Evolutionary conservation across 148 eudicot species (phyloP).

Genomic region (Fagopyrum homotropicum): DNA sequence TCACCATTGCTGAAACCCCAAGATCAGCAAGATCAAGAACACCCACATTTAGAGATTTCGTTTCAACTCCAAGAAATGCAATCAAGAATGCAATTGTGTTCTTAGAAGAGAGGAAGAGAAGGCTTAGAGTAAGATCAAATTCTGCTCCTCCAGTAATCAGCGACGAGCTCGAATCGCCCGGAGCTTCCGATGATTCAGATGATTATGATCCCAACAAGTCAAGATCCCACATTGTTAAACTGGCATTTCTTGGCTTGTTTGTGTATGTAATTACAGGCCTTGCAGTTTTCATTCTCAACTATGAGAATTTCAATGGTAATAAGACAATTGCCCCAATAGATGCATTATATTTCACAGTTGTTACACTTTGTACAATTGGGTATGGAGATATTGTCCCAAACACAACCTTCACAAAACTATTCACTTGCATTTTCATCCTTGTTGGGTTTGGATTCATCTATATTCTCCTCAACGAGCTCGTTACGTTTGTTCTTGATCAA

Average conservation of each 20-base stretch:
- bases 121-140: neutral
- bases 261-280: slow-evolving; percentile 26
- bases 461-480: slow-evolving; percentile 37
- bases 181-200: neutral
- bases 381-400: slow-evolving; percentile 55
- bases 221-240: slow-evolving; percentile 24
- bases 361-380: slow-evolving; percentile 51
- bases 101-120: slow-evolving; percentile 3
- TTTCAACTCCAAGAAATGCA: slow-evolving; percentile 7
- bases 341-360: slow-evolving; percentile 51
- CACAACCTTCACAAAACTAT: slow-evolving; percentile 40
- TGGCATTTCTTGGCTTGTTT: slow-evolving; percentile 33
- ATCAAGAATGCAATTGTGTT: neutral
- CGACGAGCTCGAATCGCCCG: neutral
- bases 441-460: slow-evolving; percentile 55
- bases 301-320: slow-evolving; percentile 22
- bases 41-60: slow-evolving; percentile 3
- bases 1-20: slow-evolving; percentile 9
- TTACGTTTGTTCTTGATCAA: slow-evolving; percentile 35
- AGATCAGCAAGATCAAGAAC: slow-evolving; percentile 13
- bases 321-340: slow-evolving; percentile 34
- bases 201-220: slow-evolving; percentile 12
- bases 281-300: slow-evolving; percentile 19
- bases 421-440: slow-evolving; percentile 44
- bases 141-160: slow-evolving; percentile 4